Evolutionary conservation across 2,329 filamentous ascomycete genomes (phyloP), one percentile per base, ranked within the genome.

Genomic region (Dendryphion nanum): DNA sequence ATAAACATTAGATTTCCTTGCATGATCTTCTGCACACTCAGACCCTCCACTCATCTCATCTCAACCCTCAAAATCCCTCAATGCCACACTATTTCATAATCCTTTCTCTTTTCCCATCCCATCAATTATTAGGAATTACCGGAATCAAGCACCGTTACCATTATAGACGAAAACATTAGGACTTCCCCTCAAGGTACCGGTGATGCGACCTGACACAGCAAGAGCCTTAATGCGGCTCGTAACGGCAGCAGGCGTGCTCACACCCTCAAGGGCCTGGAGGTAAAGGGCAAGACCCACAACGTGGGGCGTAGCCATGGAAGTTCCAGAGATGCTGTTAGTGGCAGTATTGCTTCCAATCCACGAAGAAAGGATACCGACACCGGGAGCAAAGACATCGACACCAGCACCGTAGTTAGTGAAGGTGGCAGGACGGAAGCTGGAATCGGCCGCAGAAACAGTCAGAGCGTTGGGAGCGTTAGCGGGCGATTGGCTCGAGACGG

Each of bases 231-330:
- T 30, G 17, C 49, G 47, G 31, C 17, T 17, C n/a, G 45, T 38
- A 10, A 51, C 33, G 4, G 45, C 47, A 23, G 40, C 42, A 26
- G 51, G 38, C n/a, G 37, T 43, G 5, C 20, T 33, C 23, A 47
- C 31, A 4, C 52, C 55, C 42, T 73, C 66, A 31, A 74, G 63
- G 18, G 63, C 61, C 70, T 85, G 81, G 30, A 86, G 69, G 64
- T 85, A 86, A 29, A 81, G 80, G 14, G 77, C 79, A 6, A 86
- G 72, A 42, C 83, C 83, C 30, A 77, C 75, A 37, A 85, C 72
- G 59, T 86, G 82, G 5, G 82, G 83, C 13, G 75, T 75, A 26
- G 82, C 82, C 79, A 82, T 82, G 37, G 73, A 78, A 12, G 81
- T 83, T 19, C 79, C 81, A n/a, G 69, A 73, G 35, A 61, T 70